phyloP scores from a whole-genome alignment of 2,329 filamentous ascomycete species.

The Blumeria hordei region DNA sequence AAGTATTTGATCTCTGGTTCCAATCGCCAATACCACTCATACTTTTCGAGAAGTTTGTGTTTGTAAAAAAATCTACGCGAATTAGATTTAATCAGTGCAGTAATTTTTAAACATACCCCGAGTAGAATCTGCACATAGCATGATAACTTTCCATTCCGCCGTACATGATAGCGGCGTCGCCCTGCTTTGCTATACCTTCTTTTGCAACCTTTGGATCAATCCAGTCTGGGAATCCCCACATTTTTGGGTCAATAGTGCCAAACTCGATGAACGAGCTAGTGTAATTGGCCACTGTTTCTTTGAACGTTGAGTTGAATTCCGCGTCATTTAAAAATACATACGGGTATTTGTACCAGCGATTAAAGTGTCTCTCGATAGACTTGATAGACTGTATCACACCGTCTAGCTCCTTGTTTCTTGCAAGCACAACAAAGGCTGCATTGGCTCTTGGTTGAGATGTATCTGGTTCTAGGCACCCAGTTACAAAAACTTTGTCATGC shows the following conservation, averaged over 20 bases:
- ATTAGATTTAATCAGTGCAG: neutral
- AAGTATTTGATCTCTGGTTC: conserved; percentile 99
- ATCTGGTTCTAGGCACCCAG: conserved; percentile 65
- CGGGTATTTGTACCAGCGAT: conserved; percentile 94
- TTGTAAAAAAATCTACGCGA: conserved; percentile 74
- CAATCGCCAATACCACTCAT: conserved; percentile 98
- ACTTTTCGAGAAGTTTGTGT: conserved; percentile 80
- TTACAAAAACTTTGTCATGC: conserved; percentile 88
- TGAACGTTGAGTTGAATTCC: conserved; percentile 90
- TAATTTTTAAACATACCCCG: conserved; percentile 36
- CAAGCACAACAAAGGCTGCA: conserved; percentile 84
- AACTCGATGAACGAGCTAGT: conserved; percentile 79
- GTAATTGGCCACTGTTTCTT: conserved; percentile 66
- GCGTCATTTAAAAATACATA: conserved; percentile 97
- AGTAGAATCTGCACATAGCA: conserved; percentile 98
- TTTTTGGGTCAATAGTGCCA: conserved; percentile 68
- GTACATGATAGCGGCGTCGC: conserved; percentile 96
- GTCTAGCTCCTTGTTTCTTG: conserved; percentile 85
- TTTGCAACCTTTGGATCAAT: conserved; percentile 80
- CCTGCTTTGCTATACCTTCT: conserved; percentile 90
- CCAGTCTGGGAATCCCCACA: conserved; percentile 97
- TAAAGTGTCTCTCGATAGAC: conserved; percentile 96
- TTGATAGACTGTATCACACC: conserved; percentile 93
- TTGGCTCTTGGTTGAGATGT: conserved; percentile 64
- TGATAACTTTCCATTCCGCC: conserved; percentile 97